A percentile compares a stretch with the other conserved stretches of the same genome.
Conservation (phyloP, 1,284 basidiomycete genomes). For the Dichomitus squalens region DNA sequence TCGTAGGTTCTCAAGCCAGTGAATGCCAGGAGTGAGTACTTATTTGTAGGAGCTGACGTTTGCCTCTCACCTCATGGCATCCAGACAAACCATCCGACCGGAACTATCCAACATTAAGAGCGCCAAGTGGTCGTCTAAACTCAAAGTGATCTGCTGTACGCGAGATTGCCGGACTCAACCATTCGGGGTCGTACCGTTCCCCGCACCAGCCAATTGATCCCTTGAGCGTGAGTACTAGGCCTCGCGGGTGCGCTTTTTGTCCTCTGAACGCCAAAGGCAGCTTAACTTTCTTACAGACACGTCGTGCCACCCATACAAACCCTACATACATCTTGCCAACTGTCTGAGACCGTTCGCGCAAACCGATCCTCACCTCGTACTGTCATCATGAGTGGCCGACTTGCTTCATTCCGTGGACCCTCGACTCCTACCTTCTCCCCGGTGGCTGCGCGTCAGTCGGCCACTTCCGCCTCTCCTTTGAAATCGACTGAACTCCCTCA, state of each 20-base stretch:
- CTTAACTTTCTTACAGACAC: no score
- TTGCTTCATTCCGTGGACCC: constrained; percentile 76
- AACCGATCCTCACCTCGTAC: constrained; percentile 5
- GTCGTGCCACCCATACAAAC: no score
- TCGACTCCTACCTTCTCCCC: constrained; percentile 74
- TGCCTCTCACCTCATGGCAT: background rate
- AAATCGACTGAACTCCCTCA: constrained; percentile 63
- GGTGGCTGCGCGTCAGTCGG: constrained; percentile 43
- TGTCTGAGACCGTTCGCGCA: no score
- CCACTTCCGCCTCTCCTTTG: constrained; percentile 55
- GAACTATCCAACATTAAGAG: background rate
- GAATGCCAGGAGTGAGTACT: no score
- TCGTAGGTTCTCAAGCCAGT: background rate
- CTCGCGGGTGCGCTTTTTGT: background rate
- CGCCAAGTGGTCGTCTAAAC: background rate
- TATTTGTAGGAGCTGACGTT: no score
- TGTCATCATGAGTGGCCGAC: constrained; percentile 42
- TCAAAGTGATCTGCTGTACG: constrained; percentile 5
- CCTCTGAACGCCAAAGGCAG: no score
- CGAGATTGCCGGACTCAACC: constrained; percentile 19
- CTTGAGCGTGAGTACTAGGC: constrained; percentile 11
- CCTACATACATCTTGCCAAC: no score
- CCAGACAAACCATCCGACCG: background rate
- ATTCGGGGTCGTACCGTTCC: constrained; percentile 4
- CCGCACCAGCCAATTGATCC: background rate